Conservation (phyloP, 169 alveolate genomes). For the Ophryocystis elektroscirrha region DNA sequence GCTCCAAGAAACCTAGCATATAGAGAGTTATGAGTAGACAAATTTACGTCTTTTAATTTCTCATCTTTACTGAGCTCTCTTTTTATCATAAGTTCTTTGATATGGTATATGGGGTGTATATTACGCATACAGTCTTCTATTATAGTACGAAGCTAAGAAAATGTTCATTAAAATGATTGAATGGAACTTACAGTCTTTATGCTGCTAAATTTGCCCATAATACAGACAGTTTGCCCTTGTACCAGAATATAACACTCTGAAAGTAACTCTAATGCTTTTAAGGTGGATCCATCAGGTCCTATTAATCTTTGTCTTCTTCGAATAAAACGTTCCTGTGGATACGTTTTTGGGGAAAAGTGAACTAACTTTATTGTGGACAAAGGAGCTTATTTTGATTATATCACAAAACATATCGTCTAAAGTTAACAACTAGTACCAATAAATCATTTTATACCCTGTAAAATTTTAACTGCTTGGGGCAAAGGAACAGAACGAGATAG, state of each 20-base stretch:
- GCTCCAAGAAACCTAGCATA: slow-evolving; percentile 71
- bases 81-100: slow-evolving; percentile 92
- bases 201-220: slow-evolving; percentile 79
- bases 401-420: slow-evolving; percentile 65
- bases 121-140: slow-evolving; percentile 92
- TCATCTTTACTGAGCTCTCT: slow-evolving; percentile 86
- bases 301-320: slow-evolving; percentile 92
- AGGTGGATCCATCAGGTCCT: slow-evolving; percentile 97
- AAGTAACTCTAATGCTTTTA: slow-evolving; percentile 86
- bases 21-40: background rate
- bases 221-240: slow-evolving; percentile 78
- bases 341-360: background rate
- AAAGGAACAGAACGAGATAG: slow-evolving; percentile 93
- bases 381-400: slow-evolving; percentile 82
- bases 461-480: slow-evolving; percentile 80
- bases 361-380: slow-evolving; percentile 51
- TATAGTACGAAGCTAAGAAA: slow-evolving; percentile 44
- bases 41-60: slow-evolving; percentile 39
- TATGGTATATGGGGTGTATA: slow-evolving; percentile 92
- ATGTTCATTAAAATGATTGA: background rate
- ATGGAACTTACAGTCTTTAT: slow-evolving; percentile 58
- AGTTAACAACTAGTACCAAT: background rate
- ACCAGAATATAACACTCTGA: slow-evolving; percentile 92
- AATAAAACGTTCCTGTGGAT: slow-evolving; percentile 64
- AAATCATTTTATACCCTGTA: slow-evolving; percentile 45